Conservation (phyloP, 257 asterid genomes). For the Solanum paucissectum region DNA sequence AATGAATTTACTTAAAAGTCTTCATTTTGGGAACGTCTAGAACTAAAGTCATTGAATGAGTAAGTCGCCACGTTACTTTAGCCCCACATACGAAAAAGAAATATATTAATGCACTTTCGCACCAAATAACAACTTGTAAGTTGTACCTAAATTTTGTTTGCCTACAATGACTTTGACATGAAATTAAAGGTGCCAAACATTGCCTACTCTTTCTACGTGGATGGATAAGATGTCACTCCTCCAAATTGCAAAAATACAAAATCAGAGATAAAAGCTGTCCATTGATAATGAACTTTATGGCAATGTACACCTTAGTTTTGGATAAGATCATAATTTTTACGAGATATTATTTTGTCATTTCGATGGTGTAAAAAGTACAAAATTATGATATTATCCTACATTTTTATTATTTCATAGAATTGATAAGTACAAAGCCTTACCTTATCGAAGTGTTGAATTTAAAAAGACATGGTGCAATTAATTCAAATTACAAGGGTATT, state of each 20-base stretch:
- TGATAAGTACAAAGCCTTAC: background rate
- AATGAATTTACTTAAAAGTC: background rate
- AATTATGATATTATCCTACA: background rate
- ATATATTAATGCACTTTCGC: background rate
- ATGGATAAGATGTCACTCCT: background rate
- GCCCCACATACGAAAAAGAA: background rate
- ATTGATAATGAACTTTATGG: background rate
- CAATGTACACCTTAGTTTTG: background rate
- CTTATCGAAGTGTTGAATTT: background rate
- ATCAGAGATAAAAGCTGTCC: background rate
- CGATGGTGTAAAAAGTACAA: background rate
- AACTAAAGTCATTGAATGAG: too few species aligned
- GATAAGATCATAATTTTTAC: background rate
- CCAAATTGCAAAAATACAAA: background rate
- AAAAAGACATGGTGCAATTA: background rate
- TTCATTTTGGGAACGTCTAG: background rate
- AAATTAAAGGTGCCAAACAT: background rate
- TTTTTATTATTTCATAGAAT: background rate
- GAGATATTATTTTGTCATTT: background rate
- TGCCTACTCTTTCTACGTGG: background rate
- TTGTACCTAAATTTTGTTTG: background rate
- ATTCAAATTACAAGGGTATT: background rate
- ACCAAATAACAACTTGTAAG: background rate
- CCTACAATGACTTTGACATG: background rate
- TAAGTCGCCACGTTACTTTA: too few species aligned